Evolutionary conservation across 331 rosid genomes (phyloP).

Genomic region (Quercus phellos): DNA sequence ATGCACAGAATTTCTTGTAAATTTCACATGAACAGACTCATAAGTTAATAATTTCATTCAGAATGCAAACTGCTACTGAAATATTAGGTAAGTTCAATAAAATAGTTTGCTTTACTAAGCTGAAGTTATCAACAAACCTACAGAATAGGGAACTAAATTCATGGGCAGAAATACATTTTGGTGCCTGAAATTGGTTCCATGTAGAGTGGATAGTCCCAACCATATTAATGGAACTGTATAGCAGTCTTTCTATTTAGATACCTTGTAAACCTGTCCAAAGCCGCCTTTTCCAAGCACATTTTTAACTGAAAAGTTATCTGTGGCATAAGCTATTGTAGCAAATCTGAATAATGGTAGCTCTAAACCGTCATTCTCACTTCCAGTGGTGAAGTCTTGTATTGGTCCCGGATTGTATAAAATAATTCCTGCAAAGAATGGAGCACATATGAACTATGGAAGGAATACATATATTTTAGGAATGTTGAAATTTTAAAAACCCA

Average conservation of each 20-base stretch:
- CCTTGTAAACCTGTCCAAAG: slow-evolving; percentile 35
- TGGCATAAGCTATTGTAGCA: slow-evolving; percentile 19
- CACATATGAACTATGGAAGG: too few species aligned
- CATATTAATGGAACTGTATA: not conserved
- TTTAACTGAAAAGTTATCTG: slow-evolving; percentile 19
- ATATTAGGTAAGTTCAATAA: not conserved
- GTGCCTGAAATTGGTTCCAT: not conserved
- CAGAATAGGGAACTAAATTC: not conserved
- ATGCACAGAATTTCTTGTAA: not conserved
- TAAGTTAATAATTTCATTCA: not conserved
- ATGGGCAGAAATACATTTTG: not conserved
- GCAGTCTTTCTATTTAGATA: slow-evolving; percentile 1
- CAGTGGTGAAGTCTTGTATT: not conserved
- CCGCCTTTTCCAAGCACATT: slow-evolving; percentile 33
- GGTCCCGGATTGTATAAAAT: not conserved
- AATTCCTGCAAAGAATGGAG: too few species aligned
- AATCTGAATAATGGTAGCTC: slow-evolving; percentile 25
- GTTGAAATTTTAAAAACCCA: too few species aligned
- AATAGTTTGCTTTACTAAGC: not conserved
- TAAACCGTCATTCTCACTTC: slow-evolving; percentile 1
- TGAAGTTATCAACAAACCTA: not conserved
- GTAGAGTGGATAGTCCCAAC: not conserved
- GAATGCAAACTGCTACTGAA: not conserved
- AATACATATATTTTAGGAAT: too few species aligned
- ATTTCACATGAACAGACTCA: not conserved